Conservation (phyloP, 164 flowering plant species). For the Aristolochia californica region DNA sequence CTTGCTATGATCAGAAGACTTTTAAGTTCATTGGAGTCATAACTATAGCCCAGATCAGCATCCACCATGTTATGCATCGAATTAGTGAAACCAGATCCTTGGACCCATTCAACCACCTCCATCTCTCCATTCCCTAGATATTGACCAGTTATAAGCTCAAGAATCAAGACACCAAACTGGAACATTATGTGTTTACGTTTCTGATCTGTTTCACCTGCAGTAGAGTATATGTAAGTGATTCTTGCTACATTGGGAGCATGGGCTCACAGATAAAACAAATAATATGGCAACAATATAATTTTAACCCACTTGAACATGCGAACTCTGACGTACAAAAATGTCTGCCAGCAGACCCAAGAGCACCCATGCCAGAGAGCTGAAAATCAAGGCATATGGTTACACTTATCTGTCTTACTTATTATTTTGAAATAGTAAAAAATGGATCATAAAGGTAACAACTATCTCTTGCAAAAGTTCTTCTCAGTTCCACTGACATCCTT, state of each 20-base stretch:
- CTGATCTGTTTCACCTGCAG: constrained; percentile 31
- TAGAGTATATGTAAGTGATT: not conserved
- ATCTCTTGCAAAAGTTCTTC: too few species aligned
- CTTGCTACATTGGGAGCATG: not conserved
- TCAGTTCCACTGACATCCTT: too few species aligned
- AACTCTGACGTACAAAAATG: constrained; percentile 9
- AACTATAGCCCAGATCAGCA: constrained; percentile 68
- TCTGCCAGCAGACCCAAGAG: constrained; percentile 21
- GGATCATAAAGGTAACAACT: too few species aligned
- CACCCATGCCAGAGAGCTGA: constrained; percentile 47
- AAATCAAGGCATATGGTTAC: constrained; percentile 6
- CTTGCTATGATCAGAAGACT: constrained; percentile 56
- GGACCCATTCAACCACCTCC: constrained; percentile 61
- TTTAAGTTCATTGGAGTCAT: constrained; percentile 44
- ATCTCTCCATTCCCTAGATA: constrained; percentile 47
- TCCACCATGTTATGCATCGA: constrained; percentile 67
- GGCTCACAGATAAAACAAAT: too few species aligned
- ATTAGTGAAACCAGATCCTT: constrained; percentile 28
- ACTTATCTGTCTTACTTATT: constrained; percentile 19
- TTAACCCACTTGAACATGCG: constrained; percentile 27
- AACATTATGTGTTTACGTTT: constrained; percentile 33
- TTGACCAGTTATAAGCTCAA: constrained; percentile 84
- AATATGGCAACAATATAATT: too few species aligned
- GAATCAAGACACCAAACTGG: constrained; percentile 68
- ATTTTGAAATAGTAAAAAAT: constrained; percentile 9